Evolutionary conservation across 2,329 filamentous ascomycete species (phyloP), one percentile per base, ranked within the genome.

Genomic region (Talaromyces sp.): DNA sequence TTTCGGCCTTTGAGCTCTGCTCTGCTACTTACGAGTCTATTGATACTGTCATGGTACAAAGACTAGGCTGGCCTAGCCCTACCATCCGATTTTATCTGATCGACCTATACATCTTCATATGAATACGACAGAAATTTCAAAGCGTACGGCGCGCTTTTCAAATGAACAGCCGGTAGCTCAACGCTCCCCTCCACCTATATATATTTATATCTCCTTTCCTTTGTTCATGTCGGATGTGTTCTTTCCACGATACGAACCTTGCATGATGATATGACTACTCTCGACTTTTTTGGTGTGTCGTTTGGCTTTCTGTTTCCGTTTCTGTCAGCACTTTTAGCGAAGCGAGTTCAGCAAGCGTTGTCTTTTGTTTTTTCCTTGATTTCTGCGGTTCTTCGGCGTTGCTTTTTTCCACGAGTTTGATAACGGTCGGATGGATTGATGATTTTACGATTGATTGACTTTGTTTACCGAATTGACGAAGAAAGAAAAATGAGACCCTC

Each of bases 151-250:
- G 59, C 66, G 65, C 65, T 61, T 61, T 60, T 39, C 35, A 52
- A 39, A 62, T 54, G 60, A 63, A 61, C 56, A 56, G 64, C 64
- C 59, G 64, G 60, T 63, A 63, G 68, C 68, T 67, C 68, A 57
- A 70, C 67, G 68, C 68, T 58, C 31, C 17, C 45, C 41, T 31
- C 22, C 11, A 25, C 35, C 15, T 39, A 39, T 9, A 37, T 37
- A 56, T 39, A 56, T 25, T 39, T 56, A 54, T 43, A 22, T 25
- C 59, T 35, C 25, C 43, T 66, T 63, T 65, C 67, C 65, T 66
- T 65, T 68, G 67, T 69, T 68, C 67, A 67, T 64, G 65, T 67
- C 61, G 56, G 50, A 65, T 65, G 57, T 60, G 50, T 64, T 59
- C 41, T 33, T 47, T 31, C 22, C 13, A 54, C 33, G 49, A 54